Evolutionary conservation across 2,329 filamentous ascomycete genomes (phyloP), one percentile per base, ranked within the genome.

Genomic region (Alternaria sp.): DNA sequence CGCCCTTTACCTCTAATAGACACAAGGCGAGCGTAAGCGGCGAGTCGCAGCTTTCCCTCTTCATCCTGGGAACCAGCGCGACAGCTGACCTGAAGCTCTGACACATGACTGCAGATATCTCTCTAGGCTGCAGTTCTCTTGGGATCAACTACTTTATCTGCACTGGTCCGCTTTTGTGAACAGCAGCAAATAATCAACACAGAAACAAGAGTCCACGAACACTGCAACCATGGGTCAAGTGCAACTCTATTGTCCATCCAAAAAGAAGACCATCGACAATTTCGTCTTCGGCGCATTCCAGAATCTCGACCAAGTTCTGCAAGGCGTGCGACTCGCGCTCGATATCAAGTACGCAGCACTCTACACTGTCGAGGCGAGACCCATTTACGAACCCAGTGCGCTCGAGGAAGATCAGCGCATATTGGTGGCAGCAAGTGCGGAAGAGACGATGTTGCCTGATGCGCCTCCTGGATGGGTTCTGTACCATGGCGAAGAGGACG

Each of bases 361-460:
- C 1, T 65, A 65, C 36, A 67, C 62, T 0, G 16, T 34, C 6
- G 62, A 65, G 4, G 64, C 62, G 4, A 61, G 54, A n/a, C 46
- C 18, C 0, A 57, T 67, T 14, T 51, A 41, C 30, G 61, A 63
- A 11, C 51, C 61, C 5, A 39, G 62, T 4, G n/a, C 42, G 11
- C 52, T 67, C 1, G 57, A 65, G 16, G 55, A 67, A 16, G 60
- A 59, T 5, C 48, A 65, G 26, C 64, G 62, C 1, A 41, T 67
- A 1, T 39, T 65, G 0, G 62, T 67, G 5, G 64, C 62, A 1
- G 57, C 60, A 0, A 51, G 44, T 2, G 22, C 18, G 0, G 7
- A 14, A 0, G 64, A 67, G 22, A 41, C 7, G 2, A 65, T 67
- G 55, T 20, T 65, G 3, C 62, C 64, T 0, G 62, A 67, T 20